These are phyloP conservation scores for Spergularia marina DNA, from an alignment of 148 eudicot genomes.

Conservation along the genomic window DNA sequence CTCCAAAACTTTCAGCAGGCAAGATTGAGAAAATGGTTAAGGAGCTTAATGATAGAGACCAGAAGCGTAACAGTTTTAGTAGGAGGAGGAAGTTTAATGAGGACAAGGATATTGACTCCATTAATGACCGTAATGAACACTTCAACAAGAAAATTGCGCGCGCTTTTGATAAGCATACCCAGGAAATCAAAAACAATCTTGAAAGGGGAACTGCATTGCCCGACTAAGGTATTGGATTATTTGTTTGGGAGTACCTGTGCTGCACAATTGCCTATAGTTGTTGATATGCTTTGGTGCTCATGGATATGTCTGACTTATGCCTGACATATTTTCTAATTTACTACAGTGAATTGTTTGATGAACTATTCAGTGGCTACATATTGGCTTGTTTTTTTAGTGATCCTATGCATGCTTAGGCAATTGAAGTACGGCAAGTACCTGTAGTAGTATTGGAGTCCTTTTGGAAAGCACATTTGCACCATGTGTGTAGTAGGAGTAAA, in stretches of 20 bases:
- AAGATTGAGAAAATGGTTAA: slow-evolving; percentile 80
- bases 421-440: neutral
- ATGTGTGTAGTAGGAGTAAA: neutral
- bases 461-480: neutral
- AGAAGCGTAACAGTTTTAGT: slow-evolving; percentile 72
- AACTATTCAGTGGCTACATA: neutral
- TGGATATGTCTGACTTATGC: neutral
- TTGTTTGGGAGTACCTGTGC: neutral
- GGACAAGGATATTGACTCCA: slow-evolving; percentile 91
- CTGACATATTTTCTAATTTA: neutral
- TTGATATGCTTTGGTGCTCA: slow-evolving; percentile 6
- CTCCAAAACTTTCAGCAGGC: slow-evolving; percentile 68
- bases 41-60: slow-evolving; percentile 90
- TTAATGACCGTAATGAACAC: slow-evolving; percentile 96
- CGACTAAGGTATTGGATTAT: slow-evolving; percentile 51
- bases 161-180: slow-evolving; percentile 88
- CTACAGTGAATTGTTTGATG: neutral
- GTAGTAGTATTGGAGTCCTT: neutral
- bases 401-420: neutral
- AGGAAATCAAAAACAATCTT: slow-evolving; percentile 96
- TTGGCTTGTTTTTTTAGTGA: neutral
- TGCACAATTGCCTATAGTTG: neutral
- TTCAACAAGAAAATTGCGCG: slow-evolving; percentile 98
- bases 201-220: slow-evolving; percentile 99
- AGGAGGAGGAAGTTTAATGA: slow-evolving; percentile 85